Evolutionary conservation across 2,329 filamentous ascomycete species (phyloP).

Genomic region (Ascochyta lentis): DNA sequence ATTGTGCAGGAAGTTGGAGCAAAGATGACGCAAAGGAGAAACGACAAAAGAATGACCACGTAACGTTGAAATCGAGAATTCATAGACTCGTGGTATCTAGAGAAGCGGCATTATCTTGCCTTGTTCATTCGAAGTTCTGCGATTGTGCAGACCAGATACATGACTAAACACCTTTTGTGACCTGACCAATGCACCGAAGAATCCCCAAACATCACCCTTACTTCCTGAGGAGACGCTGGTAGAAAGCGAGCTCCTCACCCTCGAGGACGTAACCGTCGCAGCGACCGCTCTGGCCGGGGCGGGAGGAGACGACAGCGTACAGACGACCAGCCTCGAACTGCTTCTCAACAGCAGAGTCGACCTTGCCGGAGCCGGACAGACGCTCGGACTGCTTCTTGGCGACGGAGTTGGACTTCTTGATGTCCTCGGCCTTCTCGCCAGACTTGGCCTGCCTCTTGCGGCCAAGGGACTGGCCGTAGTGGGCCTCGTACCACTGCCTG

Average conservation of each 20-base stretch:
- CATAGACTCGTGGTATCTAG: constrained; percentile 51
- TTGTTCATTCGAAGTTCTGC: constrained; percentile 47
- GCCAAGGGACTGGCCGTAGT: constrained; percentile 92
- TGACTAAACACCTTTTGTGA: constrained; percentile 52
- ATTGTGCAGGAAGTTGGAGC: not conserved
- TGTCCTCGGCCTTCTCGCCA: constrained; percentile 72
- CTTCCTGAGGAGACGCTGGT: constrained; percentile 99
- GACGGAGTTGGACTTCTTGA: constrained; percentile 97
- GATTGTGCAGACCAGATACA: constrained; percentile 51
- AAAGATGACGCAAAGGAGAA: not conserved
- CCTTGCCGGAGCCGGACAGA: constrained; percentile 85
- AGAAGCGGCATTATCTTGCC: constrained; percentile 46
- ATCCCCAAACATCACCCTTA: constrained; percentile 62
- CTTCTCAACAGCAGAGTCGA: constrained; percentile 90
- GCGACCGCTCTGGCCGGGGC: constrained; percentile 96
- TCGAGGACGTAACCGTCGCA: constrained; percentile 97
- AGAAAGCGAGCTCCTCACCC: constrained; percentile 99
- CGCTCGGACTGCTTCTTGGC: constrained; percentile 96
- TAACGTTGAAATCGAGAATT: constrained; percentile 45
- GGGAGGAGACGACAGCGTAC: constrained; percentile 89
- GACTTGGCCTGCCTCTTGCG: constrained; percentile 89
- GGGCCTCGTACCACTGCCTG: constrained; percentile 99
- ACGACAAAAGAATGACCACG: constrained; percentile 22
- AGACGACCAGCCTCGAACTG: constrained; percentile 99
- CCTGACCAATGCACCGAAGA: constrained; percentile 51